A percentile compares a stretch with the other conserved stretches of the same genome.
These are phyloP conservation scores for Cladosporium sp. DNA, from an alignment of 2,329 filamentous ascomycete genomes.

Conservation along the genomic window DNA sequence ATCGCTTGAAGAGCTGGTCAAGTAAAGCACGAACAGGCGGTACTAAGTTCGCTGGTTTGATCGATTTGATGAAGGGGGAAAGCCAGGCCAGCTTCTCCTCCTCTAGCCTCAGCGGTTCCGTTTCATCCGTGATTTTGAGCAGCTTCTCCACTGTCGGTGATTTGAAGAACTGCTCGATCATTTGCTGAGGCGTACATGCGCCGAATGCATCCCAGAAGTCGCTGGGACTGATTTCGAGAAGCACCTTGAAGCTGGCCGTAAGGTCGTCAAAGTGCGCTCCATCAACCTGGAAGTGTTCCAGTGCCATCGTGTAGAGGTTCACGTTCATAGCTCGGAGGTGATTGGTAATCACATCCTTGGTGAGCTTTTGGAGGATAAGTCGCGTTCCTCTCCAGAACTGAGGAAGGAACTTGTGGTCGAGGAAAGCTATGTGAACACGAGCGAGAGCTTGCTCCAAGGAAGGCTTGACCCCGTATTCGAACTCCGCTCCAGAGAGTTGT, in stretches of 20 bases:
- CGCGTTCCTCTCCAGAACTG: constrained; percentile 77
- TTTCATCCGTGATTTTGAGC: constrained; percentile 52
- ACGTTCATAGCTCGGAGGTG: constrained; percentile 75
- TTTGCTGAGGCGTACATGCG: constrained; percentile 70
- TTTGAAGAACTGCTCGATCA: constrained; percentile 79
- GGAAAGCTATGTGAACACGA: constrained; percentile 54
- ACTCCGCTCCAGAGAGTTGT: constrained; percentile 66
- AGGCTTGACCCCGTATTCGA: constrained; percentile 81
- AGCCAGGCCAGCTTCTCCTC: constrained; percentile 70
- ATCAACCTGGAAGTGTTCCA: constrained; percentile 59
- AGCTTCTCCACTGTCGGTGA: constrained; percentile 63
- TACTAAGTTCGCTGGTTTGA: constrained; percentile 70
- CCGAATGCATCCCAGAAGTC: constrained; percentile 89
- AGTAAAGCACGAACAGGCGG: constrained; percentile 78
- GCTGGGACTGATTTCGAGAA: constrained; percentile 70
- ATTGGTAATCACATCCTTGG: constrained; percentile 70
- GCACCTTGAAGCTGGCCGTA: constrained; percentile 63
- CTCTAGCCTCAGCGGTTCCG: constrained; percentile 52
- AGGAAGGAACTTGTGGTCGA: constrained; percentile 54
- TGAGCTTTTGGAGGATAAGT: constrained; percentile 68
- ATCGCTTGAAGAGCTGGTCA: constrained; percentile 66
- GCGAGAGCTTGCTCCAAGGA: constrained; percentile 65
- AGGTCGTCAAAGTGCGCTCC: constrained; percentile 60
- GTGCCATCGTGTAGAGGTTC: constrained; percentile 56
- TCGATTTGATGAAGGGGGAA: constrained; percentile 69